Conservation (phyloP, 2,329 filamentous ascomycete species). For the Phaeosphaeriaceae sp. region DNA sequence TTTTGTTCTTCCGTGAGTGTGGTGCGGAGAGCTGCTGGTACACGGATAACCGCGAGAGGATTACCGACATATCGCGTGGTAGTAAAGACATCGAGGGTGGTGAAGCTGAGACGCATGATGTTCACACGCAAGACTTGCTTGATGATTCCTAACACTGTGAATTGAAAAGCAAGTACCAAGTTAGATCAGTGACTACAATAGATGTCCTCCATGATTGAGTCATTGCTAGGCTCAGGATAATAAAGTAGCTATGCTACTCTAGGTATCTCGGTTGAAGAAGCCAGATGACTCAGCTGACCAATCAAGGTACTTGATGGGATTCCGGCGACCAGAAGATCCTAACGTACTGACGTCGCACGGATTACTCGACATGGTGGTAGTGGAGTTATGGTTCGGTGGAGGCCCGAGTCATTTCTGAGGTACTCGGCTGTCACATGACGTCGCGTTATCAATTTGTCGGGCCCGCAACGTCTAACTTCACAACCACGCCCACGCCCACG, state of each 20-base stretch:
- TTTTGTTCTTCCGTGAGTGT: slow-evolving; percentile 55
- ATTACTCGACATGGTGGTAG: not conserved
- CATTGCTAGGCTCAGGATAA: not conserved
- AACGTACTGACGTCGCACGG: not conserved
- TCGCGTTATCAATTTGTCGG: slow-evolving; percentile 18
- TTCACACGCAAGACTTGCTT: too few species aligned
- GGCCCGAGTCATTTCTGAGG: slow-evolving; percentile 4
- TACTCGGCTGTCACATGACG: slow-evolving; percentile 16
- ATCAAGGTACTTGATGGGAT: not conserved
- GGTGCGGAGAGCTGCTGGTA: slow-evolving; percentile 49
- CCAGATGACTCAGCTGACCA: not conserved
- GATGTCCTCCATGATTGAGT: not conserved
- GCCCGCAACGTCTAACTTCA: slow-evolving; percentile 11
- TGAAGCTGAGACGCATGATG: slow-evolving; percentile 38
- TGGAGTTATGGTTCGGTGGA: not conserved
- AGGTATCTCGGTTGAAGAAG: too few species aligned
- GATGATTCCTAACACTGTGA: not conserved
- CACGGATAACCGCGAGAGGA: slow-evolving; percentile 54
- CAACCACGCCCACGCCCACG: slow-evolving; percentile 16
- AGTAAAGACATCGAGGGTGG: slow-evolving; percentile 59
- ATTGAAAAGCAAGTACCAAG: not conserved
- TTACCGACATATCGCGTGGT: slow-evolving; percentile 57
- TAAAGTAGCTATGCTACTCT: not conserved
- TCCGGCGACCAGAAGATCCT: not conserved
- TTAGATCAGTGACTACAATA: not conserved